These are phyloP conservation scores for Vitellaria paradoxa DNA, from an alignment of 179 eudicot genomes.

Conservation along the genomic window DNA sequence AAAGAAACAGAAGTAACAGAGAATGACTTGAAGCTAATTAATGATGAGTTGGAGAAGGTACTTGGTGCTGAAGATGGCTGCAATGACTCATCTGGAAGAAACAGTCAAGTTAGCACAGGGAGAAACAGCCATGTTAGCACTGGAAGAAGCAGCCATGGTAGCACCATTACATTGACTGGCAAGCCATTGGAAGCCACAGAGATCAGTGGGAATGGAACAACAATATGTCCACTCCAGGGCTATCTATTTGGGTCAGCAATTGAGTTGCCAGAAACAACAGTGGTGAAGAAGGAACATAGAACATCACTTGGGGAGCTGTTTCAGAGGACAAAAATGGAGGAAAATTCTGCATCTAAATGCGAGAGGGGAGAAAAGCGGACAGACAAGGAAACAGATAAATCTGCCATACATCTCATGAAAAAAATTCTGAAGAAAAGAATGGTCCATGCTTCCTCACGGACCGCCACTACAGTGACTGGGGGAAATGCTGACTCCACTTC, in stretches of 20 bases:
- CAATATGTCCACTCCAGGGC: conserved; percentile 67
- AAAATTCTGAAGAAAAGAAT: conserved; percentile 63
- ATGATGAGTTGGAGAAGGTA: conserved; percentile 78
- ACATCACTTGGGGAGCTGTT: conserved; percentile 78
- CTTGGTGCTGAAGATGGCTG: conserved; percentile 58
- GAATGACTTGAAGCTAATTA: conserved; percentile 67
- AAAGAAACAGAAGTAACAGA: conserved; percentile 68
- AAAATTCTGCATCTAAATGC: conserved; percentile 34
- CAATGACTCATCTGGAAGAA: conserved; percentile 63
- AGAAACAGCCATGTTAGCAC: conserved; percentile 77
- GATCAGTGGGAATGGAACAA: conserved; percentile 32
- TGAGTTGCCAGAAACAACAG: conserved; percentile 56
- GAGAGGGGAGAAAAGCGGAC: conserved; percentile 42
- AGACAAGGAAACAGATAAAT: conserved; percentile 62
- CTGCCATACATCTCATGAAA: conserved; percentile 55
- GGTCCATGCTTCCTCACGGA: conserved; percentile 42
- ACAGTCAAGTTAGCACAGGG: conserved; percentile 70
- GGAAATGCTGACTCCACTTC: conserved; percentile 40
- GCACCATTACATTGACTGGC: conserved; percentile 60
- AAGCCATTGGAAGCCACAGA: conserved; percentile 55
- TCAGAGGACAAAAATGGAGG: conserved; percentile 70
- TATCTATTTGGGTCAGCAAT: conserved; percentile 72
- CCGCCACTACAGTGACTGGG: conserved; percentile 33
- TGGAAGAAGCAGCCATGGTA: conserved; percentile 63
- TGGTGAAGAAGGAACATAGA: conserved; percentile 53